Percentiles rank a stretch among this genome's conserved stretches.
Conservation (phyloP, 2,329 filamentous ascomycete genomes). For the Fusarium napiforme region DNA sequence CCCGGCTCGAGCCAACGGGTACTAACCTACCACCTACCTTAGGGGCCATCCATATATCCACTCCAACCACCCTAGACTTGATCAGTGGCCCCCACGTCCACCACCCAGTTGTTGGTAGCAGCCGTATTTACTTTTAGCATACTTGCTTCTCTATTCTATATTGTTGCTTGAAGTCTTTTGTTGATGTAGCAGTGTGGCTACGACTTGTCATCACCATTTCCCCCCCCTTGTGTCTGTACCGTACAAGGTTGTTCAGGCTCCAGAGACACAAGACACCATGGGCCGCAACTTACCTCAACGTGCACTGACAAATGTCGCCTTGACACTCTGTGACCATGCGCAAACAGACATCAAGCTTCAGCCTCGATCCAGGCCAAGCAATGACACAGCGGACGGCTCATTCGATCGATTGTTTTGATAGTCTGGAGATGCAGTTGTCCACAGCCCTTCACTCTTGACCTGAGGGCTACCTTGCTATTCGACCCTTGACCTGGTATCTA, state of each 20-base stretch:
- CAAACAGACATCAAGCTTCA: not conserved
- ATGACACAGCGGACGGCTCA: not conserved
- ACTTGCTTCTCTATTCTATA: not conserved
- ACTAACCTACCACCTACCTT: too few relatives aligned
- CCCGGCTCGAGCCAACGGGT: too few relatives aligned
- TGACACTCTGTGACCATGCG: too few relatives aligned
- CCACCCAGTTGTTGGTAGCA: not conserved
- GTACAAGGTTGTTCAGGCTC: too few relatives aligned
- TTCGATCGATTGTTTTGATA: not conserved
- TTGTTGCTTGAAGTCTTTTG: too few relatives aligned
- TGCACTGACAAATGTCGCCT: too few relatives aligned
- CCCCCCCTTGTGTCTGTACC: too few relatives aligned
- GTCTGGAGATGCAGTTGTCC: not conserved
- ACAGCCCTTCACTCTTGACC: not conserved
- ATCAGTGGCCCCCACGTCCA: slow-evolving; percentile 13
- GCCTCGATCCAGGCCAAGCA: not conserved
- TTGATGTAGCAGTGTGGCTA: too few relatives aligned
- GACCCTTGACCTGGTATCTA: not conserved
- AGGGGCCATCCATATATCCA: slow-evolving; percentile 19
- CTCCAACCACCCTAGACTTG: not conserved
- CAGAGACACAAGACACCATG: too few relatives aligned
- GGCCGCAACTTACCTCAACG: too few relatives aligned
- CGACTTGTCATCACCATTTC: too few relatives aligned
- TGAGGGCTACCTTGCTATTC: not conserved
- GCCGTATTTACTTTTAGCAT: not conserved